These are phyloP conservation scores for Abrus pulchellus DNA, from an alignment of 306 rosid species.

Conservation along the genomic window DNA sequence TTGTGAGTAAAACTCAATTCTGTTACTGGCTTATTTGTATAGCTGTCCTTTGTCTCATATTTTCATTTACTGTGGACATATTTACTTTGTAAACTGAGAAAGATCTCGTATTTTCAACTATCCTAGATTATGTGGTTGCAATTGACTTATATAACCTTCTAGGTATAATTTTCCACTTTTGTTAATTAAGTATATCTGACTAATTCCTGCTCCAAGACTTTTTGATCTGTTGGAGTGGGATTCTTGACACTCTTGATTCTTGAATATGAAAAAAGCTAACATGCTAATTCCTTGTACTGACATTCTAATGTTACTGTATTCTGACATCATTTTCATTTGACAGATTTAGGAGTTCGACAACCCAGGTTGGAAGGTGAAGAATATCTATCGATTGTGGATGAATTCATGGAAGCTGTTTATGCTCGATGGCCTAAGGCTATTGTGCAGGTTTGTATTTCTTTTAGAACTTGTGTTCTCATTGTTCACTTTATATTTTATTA, in stretches of 20 bases:
- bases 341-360: constrained; percentile 91
- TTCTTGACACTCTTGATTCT: constrained; percentile 32
- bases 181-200: constrained; percentile 22
- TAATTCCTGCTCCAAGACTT: background rate
- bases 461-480: constrained; percentile 32
- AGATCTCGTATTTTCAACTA: constrained; percentile 1
- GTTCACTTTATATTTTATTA: constrained; percentile 22
- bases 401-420: constrained; percentile 86
- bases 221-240: constrained; percentile 15
- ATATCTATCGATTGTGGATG: constrained; percentile 83
- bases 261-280: constrained; percentile 23
- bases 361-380: constrained; percentile 96
- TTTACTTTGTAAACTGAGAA: constrained; percentile 43
- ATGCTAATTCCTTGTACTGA: constrained; percentile 38
- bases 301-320: constrained; percentile 48
- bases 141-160: constrained; percentile 29
- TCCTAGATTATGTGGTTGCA: constrained; percentile 28
- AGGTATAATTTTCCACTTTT: constrained; percentile 25
- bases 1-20: constrained; percentile 63
- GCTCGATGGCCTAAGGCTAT: constrained; percentile 96
- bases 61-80: constrained; percentile 27
- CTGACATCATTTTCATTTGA: constrained; percentile 58
- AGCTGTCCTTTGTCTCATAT: constrained; percentile 13
- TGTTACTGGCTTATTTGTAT: constrained; percentile 18
- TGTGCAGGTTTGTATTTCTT: constrained; percentile 73